These are phyloP conservation scores for Penicillium sclerotigenum DNA, from an alignment of 2,329 filamentous ascomycete genomes.

Conservation along the genomic window DNA sequence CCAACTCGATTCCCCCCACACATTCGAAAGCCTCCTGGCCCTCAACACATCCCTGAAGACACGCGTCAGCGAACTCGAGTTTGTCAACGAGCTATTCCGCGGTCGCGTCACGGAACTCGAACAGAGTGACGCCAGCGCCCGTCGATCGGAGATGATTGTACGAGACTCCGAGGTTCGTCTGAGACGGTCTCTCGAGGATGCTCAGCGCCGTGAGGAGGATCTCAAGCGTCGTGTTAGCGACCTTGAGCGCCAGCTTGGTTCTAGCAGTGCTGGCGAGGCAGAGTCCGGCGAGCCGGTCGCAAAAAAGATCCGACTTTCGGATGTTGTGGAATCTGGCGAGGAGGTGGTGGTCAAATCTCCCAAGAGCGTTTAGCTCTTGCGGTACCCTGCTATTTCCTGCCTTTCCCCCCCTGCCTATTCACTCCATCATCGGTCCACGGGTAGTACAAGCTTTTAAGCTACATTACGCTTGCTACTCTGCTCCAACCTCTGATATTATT, in stretches of 20 bases:
- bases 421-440: neutral
- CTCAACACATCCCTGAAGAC: slow-evolving; percentile 89
- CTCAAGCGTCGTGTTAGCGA: slow-evolving; percentile 81
- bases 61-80: slow-evolving; percentile 87
- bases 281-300: slow-evolving; percentile 47
- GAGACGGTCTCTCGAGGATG: slow-evolving; percentile 67
- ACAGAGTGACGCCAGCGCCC: slow-evolving; percentile 67
- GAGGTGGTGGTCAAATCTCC: slow-evolving; percentile 35
- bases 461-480: slow-evolving; percentile 19
- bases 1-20: slow-evolving; percentile 67
- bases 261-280: slow-evolving; percentile 16
- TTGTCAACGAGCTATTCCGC: slow-evolving; percentile 83
- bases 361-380: slow-evolving; percentile 28
- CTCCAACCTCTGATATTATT: slow-evolving; percentile 34
- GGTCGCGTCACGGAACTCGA: slow-evolving; percentile 73
- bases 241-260: slow-evolving; percentile 56
- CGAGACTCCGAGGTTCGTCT: slow-evolving; percentile 55
- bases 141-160: slow-evolving; percentile 56
- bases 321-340: slow-evolving; percentile 48
- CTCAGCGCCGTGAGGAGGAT: slow-evolving; percentile 73
- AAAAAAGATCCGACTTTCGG: slow-evolving; percentile 57
- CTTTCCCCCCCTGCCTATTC: slow-evolving; percentile 1
- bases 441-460: neutral
- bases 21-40: slow-evolving; percentile 74
- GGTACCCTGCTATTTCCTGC: neutral